Base-by-base conservation (phyloP, 495 filamentous ascomycete genomes). In the Pyronema omphalodes region DNA sequence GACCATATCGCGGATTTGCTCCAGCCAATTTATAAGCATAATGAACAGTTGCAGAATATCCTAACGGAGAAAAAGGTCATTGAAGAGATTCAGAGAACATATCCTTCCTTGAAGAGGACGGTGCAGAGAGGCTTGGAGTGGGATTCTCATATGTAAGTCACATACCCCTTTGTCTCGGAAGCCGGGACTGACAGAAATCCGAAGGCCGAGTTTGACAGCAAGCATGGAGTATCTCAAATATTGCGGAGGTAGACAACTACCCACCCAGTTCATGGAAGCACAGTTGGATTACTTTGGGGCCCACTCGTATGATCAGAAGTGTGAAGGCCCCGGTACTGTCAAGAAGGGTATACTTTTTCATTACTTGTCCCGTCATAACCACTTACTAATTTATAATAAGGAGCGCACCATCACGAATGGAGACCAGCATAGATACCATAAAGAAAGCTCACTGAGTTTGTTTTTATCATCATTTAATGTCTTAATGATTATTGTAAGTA, bases 261-360 rank as follows among this genome's bases (percentile, higher is more conserved):
- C 84, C 5, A 83, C 81, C 8, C 72, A 76, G 60, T 86, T 86
- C 59, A 80, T 81, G 72, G 81, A 86, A 63, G 82, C 80, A 6
- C 75, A 87, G 66, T 70, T 86, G 70, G 80, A 86, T 63, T 85
- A 77, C 56, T 86, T 87, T 56, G 82, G 82, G n/a, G 72, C 73
- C 8, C 81, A 84, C 62, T 74, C 73, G 62, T 86, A 76, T 59
- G 81, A 86, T 59, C 58, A 65, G 53, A 75, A 71, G 60, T 69
- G 66, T 3, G 70, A 74, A 36, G 67, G 71, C 39, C 67, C 68
- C 3, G 72, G 69, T n/a, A 65, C 70, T 57, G 70, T 72, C 7
- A 63, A 61, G 53, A 75, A 68, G 54, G 57, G 57, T 35, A 43
- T 43, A 7, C 14, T 9, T 6, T 14, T 23, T 8, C 9, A 15